phyloP scores from a whole-genome alignment of 306 rosid species.

The Fragaria nilgerrensis region DNA sequence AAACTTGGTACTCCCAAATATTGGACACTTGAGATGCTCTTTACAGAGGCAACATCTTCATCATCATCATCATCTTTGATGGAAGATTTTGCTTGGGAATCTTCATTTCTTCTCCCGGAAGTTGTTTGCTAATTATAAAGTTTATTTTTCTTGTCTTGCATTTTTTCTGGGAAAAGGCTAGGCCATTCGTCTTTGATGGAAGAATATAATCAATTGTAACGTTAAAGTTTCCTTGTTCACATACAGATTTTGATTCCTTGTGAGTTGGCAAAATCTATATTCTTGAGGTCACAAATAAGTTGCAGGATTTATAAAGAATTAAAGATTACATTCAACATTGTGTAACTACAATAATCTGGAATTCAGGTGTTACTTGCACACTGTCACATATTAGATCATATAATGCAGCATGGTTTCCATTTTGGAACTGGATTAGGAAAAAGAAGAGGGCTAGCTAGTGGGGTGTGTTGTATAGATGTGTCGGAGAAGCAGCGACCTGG shows the following conservation, averaged over 20 bases:
- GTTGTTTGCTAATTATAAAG: background rate
- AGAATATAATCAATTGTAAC: background rate
- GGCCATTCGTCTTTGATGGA: background rate
- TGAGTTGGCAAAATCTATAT: background rate
- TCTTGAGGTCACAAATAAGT: background rate
- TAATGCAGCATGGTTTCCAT: background rate
- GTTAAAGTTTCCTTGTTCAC: background rate
- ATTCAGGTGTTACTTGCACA: background rate
- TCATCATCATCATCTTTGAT: background rate
- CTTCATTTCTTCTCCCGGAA: background rate
- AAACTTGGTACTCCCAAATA: background rate
- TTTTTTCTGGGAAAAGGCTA: background rate
- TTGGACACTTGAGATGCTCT: background rate
- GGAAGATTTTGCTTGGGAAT: background rate
- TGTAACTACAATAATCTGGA: background rate
- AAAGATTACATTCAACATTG: background rate
- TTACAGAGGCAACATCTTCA: background rate
- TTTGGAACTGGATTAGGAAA: no score
- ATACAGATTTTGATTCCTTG: background rate
- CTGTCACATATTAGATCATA: background rate
- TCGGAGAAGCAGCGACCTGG: constrained; percentile 48
- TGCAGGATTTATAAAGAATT: background rate
- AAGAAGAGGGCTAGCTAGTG: no score
- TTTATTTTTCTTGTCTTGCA: background rate
- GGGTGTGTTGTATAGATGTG: background rate